These are phyloP conservation scores for Rhizopogon vesiculosus DNA, from an alignment of 768 basidiomycete genomes.

Conservation along the genomic window DNA sequence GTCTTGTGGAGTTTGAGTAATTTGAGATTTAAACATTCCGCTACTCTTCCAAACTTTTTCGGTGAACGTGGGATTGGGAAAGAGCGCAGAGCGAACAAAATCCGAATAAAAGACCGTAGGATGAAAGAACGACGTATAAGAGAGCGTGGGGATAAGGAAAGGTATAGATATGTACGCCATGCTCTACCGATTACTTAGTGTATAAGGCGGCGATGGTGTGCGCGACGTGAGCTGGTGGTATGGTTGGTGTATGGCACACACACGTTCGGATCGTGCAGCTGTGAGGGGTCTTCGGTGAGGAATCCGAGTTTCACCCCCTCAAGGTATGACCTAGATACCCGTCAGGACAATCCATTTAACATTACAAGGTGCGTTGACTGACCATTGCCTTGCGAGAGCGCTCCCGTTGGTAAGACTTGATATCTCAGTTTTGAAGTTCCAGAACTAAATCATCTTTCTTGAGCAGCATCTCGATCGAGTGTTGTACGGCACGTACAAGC, in stretches of 20 bases:
- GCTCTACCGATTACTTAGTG: no score
- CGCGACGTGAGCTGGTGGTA: no score
- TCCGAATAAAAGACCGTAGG: no score
- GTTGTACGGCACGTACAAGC: slow-evolving; percentile 43
- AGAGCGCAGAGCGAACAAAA: no score
- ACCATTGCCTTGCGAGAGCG: slow-evolving; percentile 58
- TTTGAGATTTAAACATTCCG: no score
- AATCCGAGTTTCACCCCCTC: slow-evolving; percentile 56
- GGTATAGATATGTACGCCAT: no score
- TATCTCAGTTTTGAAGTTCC: slow-evolving; percentile 73
- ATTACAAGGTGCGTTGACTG: slow-evolving; percentile 10
- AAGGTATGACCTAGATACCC: slow-evolving; percentile 58
- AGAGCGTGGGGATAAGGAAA: no score
- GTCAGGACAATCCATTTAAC: not conserved
- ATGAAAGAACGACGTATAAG: no score
- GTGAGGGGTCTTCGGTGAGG: slow-evolving; percentile 59
- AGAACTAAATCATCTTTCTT: slow-evolving; percentile 35
- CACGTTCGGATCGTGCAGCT: slow-evolving; percentile 53
- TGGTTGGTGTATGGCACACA: slow-evolving; percentile 46
- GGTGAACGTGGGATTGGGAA: no score
- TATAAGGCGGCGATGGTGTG: no score
- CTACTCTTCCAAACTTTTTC: no score
- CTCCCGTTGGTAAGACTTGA: slow-evolving; percentile 43
- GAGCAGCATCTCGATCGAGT: not conserved
- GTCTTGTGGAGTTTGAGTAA: no score